Conservation (phyloP, 768 basidiomycete species). For the Cystobasidium ongulense region DNA sequence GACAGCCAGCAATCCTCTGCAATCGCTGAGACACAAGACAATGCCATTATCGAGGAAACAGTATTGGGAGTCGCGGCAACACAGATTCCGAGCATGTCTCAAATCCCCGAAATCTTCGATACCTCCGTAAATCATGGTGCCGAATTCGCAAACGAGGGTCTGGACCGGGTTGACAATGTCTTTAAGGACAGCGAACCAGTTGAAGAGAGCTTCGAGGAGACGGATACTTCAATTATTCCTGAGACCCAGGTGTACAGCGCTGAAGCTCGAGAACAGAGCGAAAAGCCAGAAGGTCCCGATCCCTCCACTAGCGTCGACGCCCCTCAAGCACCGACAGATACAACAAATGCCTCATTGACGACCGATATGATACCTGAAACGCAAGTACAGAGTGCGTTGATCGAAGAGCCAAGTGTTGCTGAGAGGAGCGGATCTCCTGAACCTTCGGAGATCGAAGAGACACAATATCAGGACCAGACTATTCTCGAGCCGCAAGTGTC, state of each 20-base stretch:
- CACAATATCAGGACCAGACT: not conserved
- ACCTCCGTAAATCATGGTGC: no score
- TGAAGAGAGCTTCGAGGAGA: not conserved
- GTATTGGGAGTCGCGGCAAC: not conserved
- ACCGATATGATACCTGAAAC: conserved; percentile 1
- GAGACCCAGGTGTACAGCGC: not conserved
- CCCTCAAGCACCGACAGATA: not conserved
- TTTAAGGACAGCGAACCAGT: not conserved
- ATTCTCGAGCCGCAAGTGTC: not conserved
- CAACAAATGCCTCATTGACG: not conserved
- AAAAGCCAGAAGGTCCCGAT: not conserved
- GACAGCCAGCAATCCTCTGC: not conserved
- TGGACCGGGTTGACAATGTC: not conserved
- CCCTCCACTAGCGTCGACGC: no score
- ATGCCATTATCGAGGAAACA: no score
- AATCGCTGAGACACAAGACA: not conserved
- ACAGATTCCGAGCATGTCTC: conserved; percentile 5
- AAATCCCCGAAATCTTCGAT: not conserved
- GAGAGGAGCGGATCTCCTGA: not conserved
- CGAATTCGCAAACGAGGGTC: not conserved
- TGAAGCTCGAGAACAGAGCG: not conserved
- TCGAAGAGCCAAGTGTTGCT: not conserved
- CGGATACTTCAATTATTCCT: not conserved
- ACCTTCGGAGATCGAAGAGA: not conserved
- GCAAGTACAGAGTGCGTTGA: not conserved